Evolutionary conservation across 306 rosid genomes (phyloP), one percentile per base, ranked within the genome.

Genomic region (Morella rubra): DNA sequence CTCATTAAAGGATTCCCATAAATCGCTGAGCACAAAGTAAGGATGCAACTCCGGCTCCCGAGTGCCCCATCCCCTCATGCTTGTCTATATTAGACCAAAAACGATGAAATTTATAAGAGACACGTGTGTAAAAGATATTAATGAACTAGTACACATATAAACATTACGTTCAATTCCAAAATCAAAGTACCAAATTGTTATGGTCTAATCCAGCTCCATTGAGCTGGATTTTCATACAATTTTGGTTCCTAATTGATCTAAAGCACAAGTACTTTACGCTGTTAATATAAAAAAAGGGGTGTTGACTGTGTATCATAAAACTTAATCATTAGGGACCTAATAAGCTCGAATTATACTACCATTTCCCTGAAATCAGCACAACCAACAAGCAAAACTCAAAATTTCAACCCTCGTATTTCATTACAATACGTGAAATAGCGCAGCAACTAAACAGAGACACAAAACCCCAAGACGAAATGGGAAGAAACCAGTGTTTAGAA

Each of bases 1-100:
- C 73, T 93, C 98, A 81, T 86, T 88, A 73, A 85, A 93, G 8
- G 97, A 89, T 24, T 89, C 97, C 98, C 96, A 93, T 69, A 93
- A 81, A 75, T 93, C 98, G 37, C 96, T 92, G 41, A 93, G 98
- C 78, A 89, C 84, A 82, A 87, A 93, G 83, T 88, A 90, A 0
- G 97, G 97, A 77, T 77, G 87, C n/a, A 84, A 78, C 71, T 88
- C 91, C 1, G 83, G 67, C 68, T 86, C 86, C 64, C 71, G 79
- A 8, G 73, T 50, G 73, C 86, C 90, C 96, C 97, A 90, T 64
- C 87, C 84, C 86, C 76, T 84, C 10, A 71, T 71, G 75, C 86
- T 88, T 18, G 82, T 83, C 98, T 93, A 78, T 71, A 80, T 80
- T 77, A 71, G 58, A 70, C 80, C 64, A 81, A 60, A 76, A 60